Conservation (phyloP, 2,329 filamentous ascomycete genomes). For the Penicillium sp. region DNA sequence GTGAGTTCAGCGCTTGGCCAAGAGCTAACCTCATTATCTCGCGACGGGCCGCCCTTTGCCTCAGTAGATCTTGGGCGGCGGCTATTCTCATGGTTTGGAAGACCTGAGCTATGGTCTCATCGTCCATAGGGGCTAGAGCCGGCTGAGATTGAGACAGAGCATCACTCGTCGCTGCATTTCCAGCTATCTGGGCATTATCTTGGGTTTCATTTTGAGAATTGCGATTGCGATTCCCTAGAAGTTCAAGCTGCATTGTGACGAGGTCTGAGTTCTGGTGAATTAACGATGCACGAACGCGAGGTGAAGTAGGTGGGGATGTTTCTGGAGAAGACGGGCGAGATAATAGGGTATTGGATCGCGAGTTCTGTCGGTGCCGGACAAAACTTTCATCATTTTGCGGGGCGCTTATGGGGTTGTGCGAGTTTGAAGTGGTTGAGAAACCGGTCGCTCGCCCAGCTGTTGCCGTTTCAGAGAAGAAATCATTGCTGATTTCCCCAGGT, state of each 20-base stretch:
- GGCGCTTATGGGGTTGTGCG: conserved; percentile 16
- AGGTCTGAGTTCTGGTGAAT: conserved; percentile 47
- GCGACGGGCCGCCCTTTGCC: neutral
- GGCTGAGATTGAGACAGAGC: conserved; percentile 12
- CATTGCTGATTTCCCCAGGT: conserved; percentile 39
- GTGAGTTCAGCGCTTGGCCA: conserved; percentile 17
- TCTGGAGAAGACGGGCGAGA: conserved; percentile 43
- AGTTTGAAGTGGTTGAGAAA: conserved; percentile 13
- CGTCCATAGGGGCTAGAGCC: conserved; percentile 22
- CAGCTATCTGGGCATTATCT: conserved; percentile 9
- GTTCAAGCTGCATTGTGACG: conserved; percentile 48
- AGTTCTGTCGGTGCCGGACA: conserved; percentile 28
- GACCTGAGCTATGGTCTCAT: conserved; percentile 36
- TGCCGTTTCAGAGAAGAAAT: conserved; percentile 32
- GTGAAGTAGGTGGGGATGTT: conserved; percentile 44
- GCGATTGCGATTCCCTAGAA: conserved; percentile 37
- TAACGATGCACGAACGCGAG: conserved; percentile 45
- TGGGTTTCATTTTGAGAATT: conserved; percentile 20
- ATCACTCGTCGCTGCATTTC: conserved; percentile 14
- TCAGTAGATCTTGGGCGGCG: neutral
- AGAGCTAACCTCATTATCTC: conserved; percentile 32
- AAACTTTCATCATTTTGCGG: conserved; percentile 10
- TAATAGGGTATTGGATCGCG: conserved; percentile 43
- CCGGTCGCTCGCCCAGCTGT: conserved; percentile 27
- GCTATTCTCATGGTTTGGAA: conserved; percentile 31